These are phyloP conservation scores for Pythium myriotylum DNA, from an alignment of 352 stramenopile species.

Conservation along the genomic window DNA sequence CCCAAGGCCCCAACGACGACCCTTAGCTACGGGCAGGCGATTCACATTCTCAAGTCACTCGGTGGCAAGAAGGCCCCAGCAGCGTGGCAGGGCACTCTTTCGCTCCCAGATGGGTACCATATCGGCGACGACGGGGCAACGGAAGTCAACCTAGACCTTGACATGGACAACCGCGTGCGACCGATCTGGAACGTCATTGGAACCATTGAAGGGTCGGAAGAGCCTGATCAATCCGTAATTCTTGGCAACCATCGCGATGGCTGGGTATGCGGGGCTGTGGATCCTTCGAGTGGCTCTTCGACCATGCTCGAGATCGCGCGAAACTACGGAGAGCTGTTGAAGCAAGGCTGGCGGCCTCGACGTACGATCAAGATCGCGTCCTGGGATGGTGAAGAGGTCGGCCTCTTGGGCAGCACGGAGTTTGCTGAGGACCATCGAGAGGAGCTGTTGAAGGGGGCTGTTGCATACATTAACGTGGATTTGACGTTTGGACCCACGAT, in stretches of 20 bases:
- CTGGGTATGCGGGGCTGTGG: slow-evolving; percentile 87
- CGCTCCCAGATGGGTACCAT: slow-evolving; percentile 62
- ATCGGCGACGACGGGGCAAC: slow-evolving; percentile 68
- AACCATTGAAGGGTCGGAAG: slow-evolving; percentile 58
- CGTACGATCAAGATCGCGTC: slow-evolving; percentile 80
- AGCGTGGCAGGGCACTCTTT: slow-evolving; percentile 58
- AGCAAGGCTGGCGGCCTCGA: slow-evolving; percentile 64
- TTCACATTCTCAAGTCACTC: slow-evolving; percentile 66
- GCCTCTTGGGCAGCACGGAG: slow-evolving; percentile 78
- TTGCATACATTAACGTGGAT: slow-evolving; percentile 88
- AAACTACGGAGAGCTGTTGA: slow-evolving; percentile 58
- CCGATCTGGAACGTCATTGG: slow-evolving; percentile 89
- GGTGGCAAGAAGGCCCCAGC: slow-evolving; percentile 50
- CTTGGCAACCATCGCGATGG: slow-evolving; percentile 91
- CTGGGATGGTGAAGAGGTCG: slow-evolving; percentile 89
- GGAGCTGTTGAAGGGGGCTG: slow-evolving; percentile 45
- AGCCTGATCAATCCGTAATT: slow-evolving; percentile 73
- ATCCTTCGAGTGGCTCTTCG: slow-evolving; percentile 81
- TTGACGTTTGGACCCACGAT: slow-evolving; percentile 56
- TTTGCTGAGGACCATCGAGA: slow-evolving; percentile 69
- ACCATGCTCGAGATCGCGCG: slow-evolving; percentile 82
- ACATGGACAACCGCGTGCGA: slow-evolving; percentile 73
- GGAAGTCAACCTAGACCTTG: slow-evolving; percentile 54
- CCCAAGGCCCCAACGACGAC: slow-evolving; percentile 65
- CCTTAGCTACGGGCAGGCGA: slow-evolving; percentile 80